Conservation (phyloP, 2,329 filamentous ascomycete genomes). For the Pseudocercospora fuligena region DNA sequence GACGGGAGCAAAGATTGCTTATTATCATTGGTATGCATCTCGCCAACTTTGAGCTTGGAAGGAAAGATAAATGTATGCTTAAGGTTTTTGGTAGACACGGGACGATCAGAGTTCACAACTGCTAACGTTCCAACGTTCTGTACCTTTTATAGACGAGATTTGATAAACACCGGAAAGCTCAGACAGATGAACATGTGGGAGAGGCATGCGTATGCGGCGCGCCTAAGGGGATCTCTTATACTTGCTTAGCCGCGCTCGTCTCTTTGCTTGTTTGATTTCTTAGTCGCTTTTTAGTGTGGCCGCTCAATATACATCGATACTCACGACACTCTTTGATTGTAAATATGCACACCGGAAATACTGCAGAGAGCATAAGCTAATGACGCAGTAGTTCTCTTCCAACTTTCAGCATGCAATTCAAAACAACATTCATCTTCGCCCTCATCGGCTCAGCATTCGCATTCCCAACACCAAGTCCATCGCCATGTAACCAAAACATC, state of each 20-base stretch:
- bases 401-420: background rate
- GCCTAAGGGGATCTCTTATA: background rate
- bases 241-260: background rate
- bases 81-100: no score
- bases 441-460: conserved; percentile 3
- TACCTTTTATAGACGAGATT: background rate
- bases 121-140: background rate
- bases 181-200: background rate
- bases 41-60: background rate
- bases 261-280: background rate
- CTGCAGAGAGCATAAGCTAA: no score
- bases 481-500: background rate
- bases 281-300: background rate
- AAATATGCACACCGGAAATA: no score
- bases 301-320: background rate
- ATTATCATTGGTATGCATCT: background rate
- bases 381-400: no score
- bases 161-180: background rate
- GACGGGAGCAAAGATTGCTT: background rate
- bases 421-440: background rate
- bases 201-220: background rate
- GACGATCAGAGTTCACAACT: background rate
- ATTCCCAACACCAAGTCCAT: background rate
- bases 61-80: background rate
- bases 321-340: background rate